A percentile compares a stretch with the other conserved stretches of the same genome.
phyloP scores from a whole-genome alignment of 2,329 filamentous ascomycete species.

The Neonectria sp. region DNA sequence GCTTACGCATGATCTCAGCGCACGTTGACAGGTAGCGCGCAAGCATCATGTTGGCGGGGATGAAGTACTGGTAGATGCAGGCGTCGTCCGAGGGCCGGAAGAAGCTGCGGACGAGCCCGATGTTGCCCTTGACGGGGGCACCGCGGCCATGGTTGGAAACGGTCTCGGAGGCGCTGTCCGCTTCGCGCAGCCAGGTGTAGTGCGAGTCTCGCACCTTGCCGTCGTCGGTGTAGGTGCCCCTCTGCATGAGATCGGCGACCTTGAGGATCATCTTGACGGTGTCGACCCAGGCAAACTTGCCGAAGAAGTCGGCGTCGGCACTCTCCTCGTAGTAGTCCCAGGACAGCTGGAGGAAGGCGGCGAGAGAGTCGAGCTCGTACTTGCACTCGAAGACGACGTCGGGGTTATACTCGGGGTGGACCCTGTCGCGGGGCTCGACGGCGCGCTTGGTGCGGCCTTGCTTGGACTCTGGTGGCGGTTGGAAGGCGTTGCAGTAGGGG shows the following conservation, averaged over 20 bases:
- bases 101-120: conserved; percentile 87
- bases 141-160: conserved; percentile 83
- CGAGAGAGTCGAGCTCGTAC: conserved; percentile 93
- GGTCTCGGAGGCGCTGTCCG: conserved; percentile 84
- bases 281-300: conserved; percentile 78
- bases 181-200: conserved; percentile 85
- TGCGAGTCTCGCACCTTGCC: conserved; percentile 68
- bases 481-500: conserved; percentile 96
- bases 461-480: conserved; percentile 82
- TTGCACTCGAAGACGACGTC: conserved; percentile 93
- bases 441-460: conserved; percentile 40
- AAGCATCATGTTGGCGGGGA: conserved; percentile 93
- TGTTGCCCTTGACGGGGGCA: conserved; percentile 84
- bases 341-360: conserved; percentile 86
- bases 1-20: conserved; percentile 60
- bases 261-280: conserved; percentile 80
- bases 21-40: conserved; percentile 71
- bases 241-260: conserved; percentile 78
- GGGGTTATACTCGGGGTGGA: conserved; percentile 76
- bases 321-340: conserved; percentile 86
- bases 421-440: conserved; percentile 62
- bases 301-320: conserved; percentile 80
- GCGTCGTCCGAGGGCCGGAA: conserved; percentile 94
- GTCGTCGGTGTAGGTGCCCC: conserved; percentile 79
- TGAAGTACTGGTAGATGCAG: conserved; percentile 87